phyloP scores from a whole-genome alignment of 2,329 filamentous ascomycete species.

The Alternaria sp. region DNA sequence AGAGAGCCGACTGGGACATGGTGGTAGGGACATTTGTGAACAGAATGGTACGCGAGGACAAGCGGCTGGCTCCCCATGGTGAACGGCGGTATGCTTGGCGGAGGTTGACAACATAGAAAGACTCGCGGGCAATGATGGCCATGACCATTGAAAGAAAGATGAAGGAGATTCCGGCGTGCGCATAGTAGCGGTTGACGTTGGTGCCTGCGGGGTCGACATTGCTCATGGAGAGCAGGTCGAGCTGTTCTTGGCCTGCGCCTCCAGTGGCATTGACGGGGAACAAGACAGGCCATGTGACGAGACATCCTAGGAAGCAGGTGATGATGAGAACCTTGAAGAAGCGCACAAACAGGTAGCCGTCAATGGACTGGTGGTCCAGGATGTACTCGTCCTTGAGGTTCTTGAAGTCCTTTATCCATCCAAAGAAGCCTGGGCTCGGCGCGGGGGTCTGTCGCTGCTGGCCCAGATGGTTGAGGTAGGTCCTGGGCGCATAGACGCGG shows the following conservation, averaged over 20 bases:
- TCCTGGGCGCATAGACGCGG: conserved; percentile 56
- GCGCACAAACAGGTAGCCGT: conserved; percentile 58
- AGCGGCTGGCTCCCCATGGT: conserved; percentile 53
- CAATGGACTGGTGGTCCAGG: conserved; percentile 58
- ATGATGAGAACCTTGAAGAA: conserved; percentile 56
- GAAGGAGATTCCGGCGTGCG: conserved; percentile 54
- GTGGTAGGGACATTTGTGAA: conserved; percentile 58
- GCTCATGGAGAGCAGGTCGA: conserved; percentile 51
- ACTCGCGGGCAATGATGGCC: conserved; percentile 56
- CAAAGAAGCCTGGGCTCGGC: conserved; percentile 55
- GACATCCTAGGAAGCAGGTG: conserved; percentile 53
- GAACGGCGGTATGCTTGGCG: conserved; percentile 59
- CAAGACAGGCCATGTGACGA: conserved; percentile 57
- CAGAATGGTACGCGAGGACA: conserved; percentile 58
- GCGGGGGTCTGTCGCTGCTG: conserved; percentile 58
- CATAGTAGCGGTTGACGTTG: conserved; percentile 53
- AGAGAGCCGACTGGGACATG: conserved; percentile 50
- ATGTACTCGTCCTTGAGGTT: conserved; percentile 56
- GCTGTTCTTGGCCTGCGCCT: conserved; percentile 46
- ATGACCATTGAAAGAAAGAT: conserved; percentile 55
- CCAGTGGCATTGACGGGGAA: conserved; percentile 58
- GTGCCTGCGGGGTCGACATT: conserved; percentile 45
- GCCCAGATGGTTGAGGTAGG: conserved; percentile 56
- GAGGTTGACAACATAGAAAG: conserved; percentile 57
- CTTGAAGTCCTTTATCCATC: conserved; percentile 62